Evolutionary conservation across 2,329 filamentous ascomycete genomes (phyloP).

Genomic region (Myrmaecium sp.): DNA sequence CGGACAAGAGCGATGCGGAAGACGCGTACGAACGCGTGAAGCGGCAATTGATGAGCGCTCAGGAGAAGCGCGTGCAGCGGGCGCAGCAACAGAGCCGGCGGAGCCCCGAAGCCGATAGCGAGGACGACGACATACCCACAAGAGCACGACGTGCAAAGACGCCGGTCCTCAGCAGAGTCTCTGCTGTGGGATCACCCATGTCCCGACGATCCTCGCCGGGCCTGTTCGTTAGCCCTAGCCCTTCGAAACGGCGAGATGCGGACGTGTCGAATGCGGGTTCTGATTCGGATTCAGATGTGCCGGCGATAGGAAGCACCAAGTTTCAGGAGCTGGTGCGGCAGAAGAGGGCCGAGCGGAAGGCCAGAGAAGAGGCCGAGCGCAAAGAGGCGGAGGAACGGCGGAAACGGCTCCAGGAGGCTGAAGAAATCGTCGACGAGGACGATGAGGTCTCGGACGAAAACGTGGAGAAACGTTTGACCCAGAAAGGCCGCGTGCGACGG

Average conservation of each 20-base stretch:
- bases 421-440: slow-evolving; percentile 18
- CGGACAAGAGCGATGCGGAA: slow-evolving; percentile 13
- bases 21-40: slow-evolving; percentile 27
- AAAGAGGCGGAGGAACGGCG: slow-evolving; percentile 23
- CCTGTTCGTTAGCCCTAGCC: slow-evolving; percentile 39
- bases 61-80: slow-evolving; percentile 7
- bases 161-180: neutral
- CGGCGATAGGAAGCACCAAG: slow-evolving; percentile 35
- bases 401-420: slow-evolving; percentile 23
- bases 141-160: slow-evolving; percentile 4
- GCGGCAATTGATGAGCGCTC: slow-evolving; percentile 24
- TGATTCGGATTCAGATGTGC: slow-evolving; percentile 28
- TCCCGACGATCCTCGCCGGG: slow-evolving; percentile 29
- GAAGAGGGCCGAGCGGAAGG: slow-evolving; percentile 55
- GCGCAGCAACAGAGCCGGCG: slow-evolving; percentile 2
- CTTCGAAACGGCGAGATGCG: slow-evolving; percentile 12
- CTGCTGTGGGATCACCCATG: neutral
- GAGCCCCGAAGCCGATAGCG: slow-evolving; percentile 7
- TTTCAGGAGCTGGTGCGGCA: slow-evolving; percentile 57
- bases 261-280: slow-evolving; percentile 11
- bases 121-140: slow-evolving; percentile 5
- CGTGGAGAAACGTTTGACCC: slow-evolving; percentile 36
- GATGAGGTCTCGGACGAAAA: slow-evolving; percentile 40
- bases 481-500: slow-evolving; percentile 51
- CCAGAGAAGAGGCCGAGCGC: slow-evolving; percentile 41